Evolutionary conservation across 2,329 filamentous ascomycete genomes (phyloP), one percentile per base, ranked within the genome.

Genomic region (Venturia effusa): DNA sequence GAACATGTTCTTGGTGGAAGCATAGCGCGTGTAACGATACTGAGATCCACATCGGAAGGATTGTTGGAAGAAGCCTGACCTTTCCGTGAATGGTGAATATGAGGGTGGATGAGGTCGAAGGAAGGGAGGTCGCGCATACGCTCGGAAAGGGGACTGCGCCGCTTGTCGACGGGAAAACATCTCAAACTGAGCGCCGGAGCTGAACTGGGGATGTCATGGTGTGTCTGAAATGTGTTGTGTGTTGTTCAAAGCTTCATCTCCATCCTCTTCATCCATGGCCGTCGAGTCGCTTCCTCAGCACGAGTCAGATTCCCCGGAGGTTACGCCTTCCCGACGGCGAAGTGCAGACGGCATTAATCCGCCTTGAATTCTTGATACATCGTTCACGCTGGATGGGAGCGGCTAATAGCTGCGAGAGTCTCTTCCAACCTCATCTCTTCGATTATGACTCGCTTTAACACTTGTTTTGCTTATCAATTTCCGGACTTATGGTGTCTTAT

Each of bases 1-100:
- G 39, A 64, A 54, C 1, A 64, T 11, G 62, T 48, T 61, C 34
- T 39, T 39, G 19, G 55, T 63, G 10, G 11, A 4, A 4, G 57
- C n/a, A 39, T 40, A 64, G 34, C 55, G 62, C n/a, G 30, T 60
- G 54, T 59, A 64, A 30, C 34, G 22, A 37, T 51, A 60, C 41
- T 59, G 61, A 8, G 22, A 27, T 41, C 32, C 59, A 61, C 24
- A 24, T 13, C 51, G 30, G 51, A 34, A 57, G 30, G 30, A 34
- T 57, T 51, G 45, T 27, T 51, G 45, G 10, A 24, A 51, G 45
- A 51, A 51, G 45, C 45, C 40, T 13, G 40, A 43, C 1, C n/a
- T 27, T 51, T 27, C n/a, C 17, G 45, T 32, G 30, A 57, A 57
- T 34, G 30, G 51, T 30, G 19, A 57, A n/a, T 13, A 24, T 54